A percentile compares a stretch with the other conserved stretches of the same genome.
Conservation (phyloP, 2,329 filamentous ascomycete genomes). For the Fusarium zealandicum region DNA sequence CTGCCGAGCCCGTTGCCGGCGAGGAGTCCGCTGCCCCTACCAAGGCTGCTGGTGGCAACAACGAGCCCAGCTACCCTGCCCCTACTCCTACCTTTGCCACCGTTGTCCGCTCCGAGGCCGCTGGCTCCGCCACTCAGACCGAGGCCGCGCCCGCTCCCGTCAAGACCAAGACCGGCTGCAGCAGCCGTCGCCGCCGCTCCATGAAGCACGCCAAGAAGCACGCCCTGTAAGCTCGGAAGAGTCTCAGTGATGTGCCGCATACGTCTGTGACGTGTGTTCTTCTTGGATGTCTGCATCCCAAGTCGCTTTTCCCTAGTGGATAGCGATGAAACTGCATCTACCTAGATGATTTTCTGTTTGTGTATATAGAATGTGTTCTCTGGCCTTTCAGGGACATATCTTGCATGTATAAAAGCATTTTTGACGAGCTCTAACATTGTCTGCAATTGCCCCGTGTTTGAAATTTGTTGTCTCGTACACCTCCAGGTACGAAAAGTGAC, state of each 20-base stretch:
- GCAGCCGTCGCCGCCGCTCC: constrained; percentile 33
- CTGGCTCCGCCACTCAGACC: constrained; percentile 19
- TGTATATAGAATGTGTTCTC: constrained; percentile 39
- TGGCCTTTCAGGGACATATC: constrained; percentile 33
- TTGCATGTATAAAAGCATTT: constrained; percentile 39
- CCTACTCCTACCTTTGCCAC: constrained; percentile 31
- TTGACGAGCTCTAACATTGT: constrained; percentile 11
- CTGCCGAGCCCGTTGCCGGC: constrained; percentile 2
- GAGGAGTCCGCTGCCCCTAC: constrained; percentile 8
- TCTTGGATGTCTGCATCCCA: constrained; percentile 5
- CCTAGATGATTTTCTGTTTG: constrained; percentile 37
- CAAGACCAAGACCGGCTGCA: constrained; percentile 33
- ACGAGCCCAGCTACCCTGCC: constrained; percentile 2
- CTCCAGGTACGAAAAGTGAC: no score
- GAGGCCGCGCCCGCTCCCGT: constrained; percentile 20
- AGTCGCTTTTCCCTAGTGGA: constrained; percentile 31
- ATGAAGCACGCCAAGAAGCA: constrained; percentile 17
- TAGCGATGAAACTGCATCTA: constrained; percentile 24
- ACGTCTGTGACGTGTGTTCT: constrained; percentile 20
- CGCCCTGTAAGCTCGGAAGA: constrained; percentile 32
- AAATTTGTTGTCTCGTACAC: no score
- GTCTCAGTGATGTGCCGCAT: constrained; percentile 1
- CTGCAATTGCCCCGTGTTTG: no score
- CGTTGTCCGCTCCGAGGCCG: constrained; percentile 27
- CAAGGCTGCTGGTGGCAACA: constrained; percentile 8